Percentiles rank a stretch among this genome's conserved stretches.
These are phyloP conservation scores for Tardiomyces digboiensis DNA, from an alignment of 1,139 yeast species.

Conservation along the genomic window DNA sequence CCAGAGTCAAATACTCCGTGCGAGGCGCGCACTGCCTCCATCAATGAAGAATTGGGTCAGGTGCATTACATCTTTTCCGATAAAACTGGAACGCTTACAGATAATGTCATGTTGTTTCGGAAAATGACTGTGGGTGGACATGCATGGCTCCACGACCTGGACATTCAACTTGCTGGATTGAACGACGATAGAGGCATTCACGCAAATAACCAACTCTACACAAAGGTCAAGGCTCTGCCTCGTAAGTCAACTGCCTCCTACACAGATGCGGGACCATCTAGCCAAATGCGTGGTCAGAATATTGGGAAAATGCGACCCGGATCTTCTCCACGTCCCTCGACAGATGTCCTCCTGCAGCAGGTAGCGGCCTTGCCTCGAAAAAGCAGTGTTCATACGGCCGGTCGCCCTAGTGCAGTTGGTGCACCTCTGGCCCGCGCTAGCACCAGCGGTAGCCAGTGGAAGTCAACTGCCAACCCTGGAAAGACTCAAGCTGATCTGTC, in stretches of 20 bases:
- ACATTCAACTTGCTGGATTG: constrained; percentile 29
- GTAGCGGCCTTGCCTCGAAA: constrained; percentile 26
- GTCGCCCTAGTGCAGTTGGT: constrained; percentile 1
- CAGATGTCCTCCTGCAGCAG: constrained; percentile 21
- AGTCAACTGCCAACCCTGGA: constrained; percentile 27
- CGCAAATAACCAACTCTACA: not conserved
- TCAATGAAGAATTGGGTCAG: constrained; percentile 94
- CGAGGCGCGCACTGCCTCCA: constrained; percentile 91
- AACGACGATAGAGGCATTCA: constrained; percentile 2
- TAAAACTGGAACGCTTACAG: constrained; percentile 95
- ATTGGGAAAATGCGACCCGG: not conserved
- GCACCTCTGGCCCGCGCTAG: not conserved
- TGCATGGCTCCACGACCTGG: constrained; percentile 81
- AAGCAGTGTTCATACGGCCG: constrained; percentile 10
- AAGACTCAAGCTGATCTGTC: constrained; percentile 33
- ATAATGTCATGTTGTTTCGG: constrained; percentile 78
- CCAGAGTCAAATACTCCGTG: constrained; percentile 80
- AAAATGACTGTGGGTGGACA: constrained; percentile 81
- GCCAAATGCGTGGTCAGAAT: not conserved
- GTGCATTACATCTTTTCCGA: constrained; percentile 93
- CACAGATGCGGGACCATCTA: not conserved
- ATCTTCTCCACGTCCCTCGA: not conserved
- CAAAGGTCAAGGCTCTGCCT: not conserved
- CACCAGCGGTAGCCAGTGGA: constrained; percentile 22
- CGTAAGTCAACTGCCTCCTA: not conserved